These are phyloP conservation scores for Tolypocladium cylindrosporum DNA, from an alignment of 2,329 filamentous ascomycete genomes.

Conservation along the genomic window DNA sequence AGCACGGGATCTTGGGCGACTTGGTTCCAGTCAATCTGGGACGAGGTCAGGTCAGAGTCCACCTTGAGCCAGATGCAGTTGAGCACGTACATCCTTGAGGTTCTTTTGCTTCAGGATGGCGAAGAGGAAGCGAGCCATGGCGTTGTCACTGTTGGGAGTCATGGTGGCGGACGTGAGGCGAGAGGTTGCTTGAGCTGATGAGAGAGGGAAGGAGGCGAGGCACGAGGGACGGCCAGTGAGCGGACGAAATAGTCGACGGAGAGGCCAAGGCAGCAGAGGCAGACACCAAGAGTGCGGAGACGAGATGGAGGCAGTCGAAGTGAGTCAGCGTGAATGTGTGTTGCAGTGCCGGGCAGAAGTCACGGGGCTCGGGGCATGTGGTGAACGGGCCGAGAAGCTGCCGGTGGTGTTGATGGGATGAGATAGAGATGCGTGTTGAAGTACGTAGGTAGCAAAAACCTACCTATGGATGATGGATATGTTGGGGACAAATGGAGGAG, in stretches of 20 bases:
- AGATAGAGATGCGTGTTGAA: background rate
- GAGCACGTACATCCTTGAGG: constrained; percentile 45
- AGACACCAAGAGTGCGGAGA: background rate
- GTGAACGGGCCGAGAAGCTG: background rate
- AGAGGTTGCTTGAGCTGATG: background rate
- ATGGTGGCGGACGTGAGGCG: constrained; percentile 21
- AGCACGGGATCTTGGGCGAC: constrained; percentile 46
- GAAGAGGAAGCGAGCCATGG: constrained; percentile 48
- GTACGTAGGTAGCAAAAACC: background rate
- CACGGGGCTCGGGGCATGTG: background rate
- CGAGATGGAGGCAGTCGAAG: background rate
- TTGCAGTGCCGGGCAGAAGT: background rate
- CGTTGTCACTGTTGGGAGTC: constrained; percentile 45
- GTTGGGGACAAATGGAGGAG: background rate
- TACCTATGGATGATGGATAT: background rate
- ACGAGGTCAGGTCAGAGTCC: background rate
- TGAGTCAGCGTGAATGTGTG: background rate
- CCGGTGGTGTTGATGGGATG: background rate
- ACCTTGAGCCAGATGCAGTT: background rate
- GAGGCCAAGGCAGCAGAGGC: background rate
- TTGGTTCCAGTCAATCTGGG: constrained; percentile 48
- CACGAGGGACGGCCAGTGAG: background rate
- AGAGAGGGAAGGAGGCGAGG: background rate
- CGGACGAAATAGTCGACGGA: background rate
- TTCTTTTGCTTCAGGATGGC: constrained; percentile 51